Conservation (phyloP, 129 eudicot species). For the Oenanthe sinensis region DNA sequence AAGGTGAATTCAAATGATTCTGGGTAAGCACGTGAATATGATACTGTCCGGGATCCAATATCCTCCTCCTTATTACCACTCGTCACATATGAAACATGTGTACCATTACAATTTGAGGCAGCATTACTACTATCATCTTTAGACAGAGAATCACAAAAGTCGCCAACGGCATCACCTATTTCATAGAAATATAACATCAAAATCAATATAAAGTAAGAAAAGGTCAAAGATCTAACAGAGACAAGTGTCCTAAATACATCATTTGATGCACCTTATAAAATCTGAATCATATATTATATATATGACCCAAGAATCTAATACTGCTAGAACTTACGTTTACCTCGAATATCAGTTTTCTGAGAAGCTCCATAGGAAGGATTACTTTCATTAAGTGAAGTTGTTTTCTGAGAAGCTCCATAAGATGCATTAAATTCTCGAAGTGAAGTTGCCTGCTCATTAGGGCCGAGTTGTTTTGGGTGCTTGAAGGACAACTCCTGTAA, state of each 20-base stretch:
- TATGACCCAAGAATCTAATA: not conserved
- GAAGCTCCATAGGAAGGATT: not conserved
- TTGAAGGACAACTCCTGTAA: conserved; percentile 35
- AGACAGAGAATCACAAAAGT: not conserved
- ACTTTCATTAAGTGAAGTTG: not conserved
- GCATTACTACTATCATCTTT: not conserved
- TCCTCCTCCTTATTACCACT: conserved; percentile 37
- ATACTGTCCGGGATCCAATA: conserved; percentile 20
- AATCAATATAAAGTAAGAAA: not conserved
- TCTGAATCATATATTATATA: not conserved
- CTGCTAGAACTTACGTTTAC: conserved; percentile 10
- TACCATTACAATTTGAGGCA: conserved; percentile 14
- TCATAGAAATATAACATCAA: not conserved
- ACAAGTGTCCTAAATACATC: not conserved
- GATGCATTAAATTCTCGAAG: conserved; percentile 12
- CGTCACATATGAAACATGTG: conserved; percentile 33
- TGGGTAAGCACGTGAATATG: conserved; percentile 24
- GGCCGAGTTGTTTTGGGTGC: conserved; percentile 39
- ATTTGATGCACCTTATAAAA: not conserved
- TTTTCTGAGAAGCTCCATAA: conserved; percentile 18
- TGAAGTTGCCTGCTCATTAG: conserved; percentile 14
- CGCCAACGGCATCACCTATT: not conserved
- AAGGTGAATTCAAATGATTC: conserved; percentile 28
- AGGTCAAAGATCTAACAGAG: not conserved
- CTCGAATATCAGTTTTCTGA: conserved; percentile 12